Evolutionary conservation across 139 green algal genomes (phyloP).

Genomic region (Ettlia oleoabundans): DNA sequence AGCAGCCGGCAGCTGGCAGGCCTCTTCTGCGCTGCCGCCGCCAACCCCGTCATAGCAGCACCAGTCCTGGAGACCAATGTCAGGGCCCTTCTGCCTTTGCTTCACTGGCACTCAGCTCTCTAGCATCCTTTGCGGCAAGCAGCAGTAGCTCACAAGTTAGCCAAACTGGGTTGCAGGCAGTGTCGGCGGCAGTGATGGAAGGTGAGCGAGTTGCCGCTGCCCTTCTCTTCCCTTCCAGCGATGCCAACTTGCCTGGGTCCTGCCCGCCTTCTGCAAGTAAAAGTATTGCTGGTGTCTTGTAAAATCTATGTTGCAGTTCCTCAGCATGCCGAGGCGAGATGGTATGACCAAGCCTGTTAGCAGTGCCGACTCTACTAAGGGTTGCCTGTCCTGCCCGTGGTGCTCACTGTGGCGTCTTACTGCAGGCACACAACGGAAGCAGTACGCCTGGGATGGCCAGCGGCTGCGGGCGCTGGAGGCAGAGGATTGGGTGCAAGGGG

Average conservation of each 20-base stretch:
- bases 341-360: too few species aligned
- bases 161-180: conserved; percentile 9
- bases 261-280: background rate
- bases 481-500: conserved; percentile 23
- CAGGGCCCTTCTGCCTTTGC: background rate
- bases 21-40: background rate
- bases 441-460: conserved; percentile 29
- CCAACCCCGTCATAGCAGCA: background rate
- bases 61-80: background rate
- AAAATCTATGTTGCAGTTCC: too few species aligned
- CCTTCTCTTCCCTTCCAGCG: background rate
- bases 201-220: background rate
- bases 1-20: background rate
- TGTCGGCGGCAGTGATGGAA: conserved; percentile 8
- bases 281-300: background rate
- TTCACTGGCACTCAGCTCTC: background rate
- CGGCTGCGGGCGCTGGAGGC: conserved; percentile 22
- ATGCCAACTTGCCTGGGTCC: background rate
- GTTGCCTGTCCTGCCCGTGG: too few species aligned
- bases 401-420: too few species aligned
- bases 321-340: too few species aligned
- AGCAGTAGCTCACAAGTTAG: background rate
- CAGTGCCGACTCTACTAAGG: too few species aligned
- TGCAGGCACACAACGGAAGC: conserved; percentile 28
- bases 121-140: too few species aligned